Evolutionary conservation across 768 basidiomycete genomes (phyloP).

Genomic region (Kwoniella sp.): DNA sequence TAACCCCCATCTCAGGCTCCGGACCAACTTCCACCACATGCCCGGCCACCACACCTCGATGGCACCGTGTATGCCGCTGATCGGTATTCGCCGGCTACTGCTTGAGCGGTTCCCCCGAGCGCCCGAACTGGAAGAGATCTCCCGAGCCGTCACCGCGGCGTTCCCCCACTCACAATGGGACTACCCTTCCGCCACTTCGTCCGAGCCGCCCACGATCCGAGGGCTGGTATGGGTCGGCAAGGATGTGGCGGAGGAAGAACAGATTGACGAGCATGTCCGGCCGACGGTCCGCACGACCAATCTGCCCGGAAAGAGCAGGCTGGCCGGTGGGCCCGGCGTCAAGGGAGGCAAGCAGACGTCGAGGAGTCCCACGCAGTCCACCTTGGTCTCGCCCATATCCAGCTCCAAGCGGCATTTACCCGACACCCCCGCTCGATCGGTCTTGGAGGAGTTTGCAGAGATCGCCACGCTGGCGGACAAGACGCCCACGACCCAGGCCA

Average conservation of each 20-base stretch:
- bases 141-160: conserved; percentile 34
- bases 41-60: conserved; percentile 28
- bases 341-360: conserved; percentile 8
- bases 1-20: conserved; percentile 20
- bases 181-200: conserved; percentile 22
- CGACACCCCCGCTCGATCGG: conserved; percentile 38
- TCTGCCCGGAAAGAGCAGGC: neutral
- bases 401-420: conserved; percentile 26
- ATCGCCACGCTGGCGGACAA: conserved; percentile 40
- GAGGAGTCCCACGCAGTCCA: conserved; percentile 28
- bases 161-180: conserved; percentile 38
- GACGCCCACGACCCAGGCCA: conserved; percentile 25
- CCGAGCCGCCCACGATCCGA: conserved; percentile 35
- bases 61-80: conserved; percentile 35
- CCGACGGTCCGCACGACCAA: neutral
- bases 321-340: neutral
- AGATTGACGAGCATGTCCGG: conserved; percentile 1
- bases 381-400: conserved; percentile 39
- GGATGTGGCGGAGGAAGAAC: conserved; percentile 21
- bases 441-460: conserved; percentile 42
- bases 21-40: conserved; percentile 40
- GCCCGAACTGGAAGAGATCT: conserved; percentile 35
- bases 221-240: conserved; percentile 41
- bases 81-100: conserved; percentile 32
- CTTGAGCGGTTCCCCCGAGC: conserved; percentile 40